A percentile compares a stretch with the other conserved stretches of the same genome.
phyloP scores from a whole-genome alignment of 352 stramenopile species.

The Globisporangium nodosum region DNA sequence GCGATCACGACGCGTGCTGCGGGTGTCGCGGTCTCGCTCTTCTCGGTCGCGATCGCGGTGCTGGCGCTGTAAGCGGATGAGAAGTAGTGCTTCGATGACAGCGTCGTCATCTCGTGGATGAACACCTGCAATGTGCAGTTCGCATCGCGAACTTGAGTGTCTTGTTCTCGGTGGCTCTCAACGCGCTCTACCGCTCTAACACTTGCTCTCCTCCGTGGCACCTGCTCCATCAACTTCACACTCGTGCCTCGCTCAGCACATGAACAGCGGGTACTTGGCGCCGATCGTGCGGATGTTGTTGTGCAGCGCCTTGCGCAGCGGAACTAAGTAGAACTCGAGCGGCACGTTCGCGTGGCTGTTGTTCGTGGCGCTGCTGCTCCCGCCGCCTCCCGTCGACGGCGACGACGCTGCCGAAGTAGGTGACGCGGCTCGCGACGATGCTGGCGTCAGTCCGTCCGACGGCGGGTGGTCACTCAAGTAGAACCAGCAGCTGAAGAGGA shows the following conservation, averaged over 20 bases:
- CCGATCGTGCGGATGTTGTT: slow-evolving; percentile 72
- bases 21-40: slow-evolving; percentile 1
- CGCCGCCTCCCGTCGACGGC: slow-evolving; percentile 15
- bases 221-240: not conserved
- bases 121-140: not conserved
- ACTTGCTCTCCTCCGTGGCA: not conserved
- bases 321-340: slow-evolving; percentile 76
- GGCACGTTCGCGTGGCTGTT: slow-evolving; percentile 30
- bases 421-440: slow-evolving; percentile 36
- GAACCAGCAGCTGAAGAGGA: slow-evolving; percentile 84
- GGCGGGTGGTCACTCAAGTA: slow-evolving; percentile 76
- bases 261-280: slow-evolving; percentile 68
- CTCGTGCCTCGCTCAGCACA: slow-evolving; percentile 34
- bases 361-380: slow-evolving; percentile 2
- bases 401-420: slow-evolving; percentile 43
- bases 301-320: slow-evolving; percentile 67
- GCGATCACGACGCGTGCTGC: not conserved
- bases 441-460: slow-evolving; percentile 27
- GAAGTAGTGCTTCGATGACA: no score
- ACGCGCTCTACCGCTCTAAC: not conserved
- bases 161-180: not conserved
- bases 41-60: not conserved
- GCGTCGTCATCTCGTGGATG: not conserved
- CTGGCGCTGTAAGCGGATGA: slow-evolving; percentile 4
- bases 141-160: not conserved